phyloP scores from a whole-genome alignment of 2,329 filamentous ascomycete species.

The Fusarium albidum region DNA sequence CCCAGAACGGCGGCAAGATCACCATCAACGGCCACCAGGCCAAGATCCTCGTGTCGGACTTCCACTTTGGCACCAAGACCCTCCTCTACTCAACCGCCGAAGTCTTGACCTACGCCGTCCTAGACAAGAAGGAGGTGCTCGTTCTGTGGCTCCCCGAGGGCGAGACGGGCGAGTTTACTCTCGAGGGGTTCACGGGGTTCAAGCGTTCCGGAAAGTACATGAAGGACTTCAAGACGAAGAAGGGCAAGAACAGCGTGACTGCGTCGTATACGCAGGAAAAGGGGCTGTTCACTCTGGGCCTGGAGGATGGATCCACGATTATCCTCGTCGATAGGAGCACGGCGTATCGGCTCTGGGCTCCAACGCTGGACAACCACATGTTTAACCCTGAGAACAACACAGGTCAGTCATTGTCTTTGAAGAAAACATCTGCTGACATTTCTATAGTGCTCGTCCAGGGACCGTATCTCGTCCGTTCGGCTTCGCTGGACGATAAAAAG shows the following conservation, averaged over 20 bases:
- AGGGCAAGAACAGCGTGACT: slow-evolving; percentile 50
- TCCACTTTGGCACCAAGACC: slow-evolving; percentile 58
- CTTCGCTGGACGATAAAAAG: slow-evolving; percentile 44
- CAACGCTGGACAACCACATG: slow-evolving; percentile 57
- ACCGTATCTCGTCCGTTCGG: slow-evolving; percentile 60
- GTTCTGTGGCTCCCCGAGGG: slow-evolving; percentile 63
- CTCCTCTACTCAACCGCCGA: slow-evolving; percentile 65
- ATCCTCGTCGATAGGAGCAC: slow-evolving; percentile 61
- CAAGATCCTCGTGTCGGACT: slow-evolving; percentile 70
- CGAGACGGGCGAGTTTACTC: slow-evolving; percentile 62
- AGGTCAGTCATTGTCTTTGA: slow-evolving; percentile 40
- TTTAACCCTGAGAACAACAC: slow-evolving; percentile 54
- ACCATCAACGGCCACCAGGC: slow-evolving; percentile 67
- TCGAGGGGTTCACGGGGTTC: slow-evolving; percentile 46
- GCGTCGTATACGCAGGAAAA: slow-evolving; percentile 58
- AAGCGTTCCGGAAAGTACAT: slow-evolving; percentile 41
- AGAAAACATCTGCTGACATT: neutral
- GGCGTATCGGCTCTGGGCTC: slow-evolving; percentile 66
- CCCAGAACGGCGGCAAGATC: slow-evolving; percentile 56
- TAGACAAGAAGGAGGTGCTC: slow-evolving; percentile 57
- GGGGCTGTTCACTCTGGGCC: slow-evolving; percentile 56
- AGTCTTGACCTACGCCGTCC: slow-evolving; percentile 58
- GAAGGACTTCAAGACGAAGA: slow-evolving; percentile 51
- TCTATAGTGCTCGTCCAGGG: slow-evolving; percentile 58
- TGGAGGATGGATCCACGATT: slow-evolving; percentile 56